phyloP scores from a whole-genome alignment of 1,284 basidiomycete genomes.

The Pterula multifida region DNA sequence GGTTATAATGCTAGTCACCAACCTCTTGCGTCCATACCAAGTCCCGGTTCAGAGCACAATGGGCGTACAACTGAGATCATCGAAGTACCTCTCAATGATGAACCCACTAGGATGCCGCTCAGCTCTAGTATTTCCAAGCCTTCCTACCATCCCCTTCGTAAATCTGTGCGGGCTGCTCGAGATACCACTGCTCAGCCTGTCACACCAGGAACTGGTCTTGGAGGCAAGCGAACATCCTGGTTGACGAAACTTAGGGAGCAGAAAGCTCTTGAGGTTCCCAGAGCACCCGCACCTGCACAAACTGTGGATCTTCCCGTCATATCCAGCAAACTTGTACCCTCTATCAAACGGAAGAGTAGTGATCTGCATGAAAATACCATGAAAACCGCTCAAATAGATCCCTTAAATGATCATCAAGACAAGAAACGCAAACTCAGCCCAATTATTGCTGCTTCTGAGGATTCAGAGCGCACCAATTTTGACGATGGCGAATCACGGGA shows the following conservation, averaged over 20 bases:
- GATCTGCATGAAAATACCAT: slow-evolving; percentile 28
- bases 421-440: slow-evolving; percentile 38
- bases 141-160: slow-evolving; percentile 56
- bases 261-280: slow-evolving; percentile 46
- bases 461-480: slow-evolving; percentile 1
- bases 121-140: slow-evolving; percentile 38
- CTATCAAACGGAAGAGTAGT: slow-evolving; percentile 55
- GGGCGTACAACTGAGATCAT: slow-evolving; percentile 7
- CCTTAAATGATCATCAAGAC: slow-evolving; percentile 28
- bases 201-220: slow-evolving; percentile 30
- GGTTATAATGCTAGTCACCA: too few species aligned
- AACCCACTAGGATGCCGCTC: slow-evolving; percentile 16
- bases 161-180: slow-evolving; percentile 41
- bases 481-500: slow-evolving; percentile 18
- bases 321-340: slow-evolving; percentile 8
- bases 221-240: slow-evolving; percentile 66
- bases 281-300: slow-evolving; percentile 27
- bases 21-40: too few species aligned
- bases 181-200: slow-evolving; percentile 31
- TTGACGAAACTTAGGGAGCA: slow-evolving; percentile 62
- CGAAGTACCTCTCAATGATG: slow-evolving; percentile 20
- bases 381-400: slow-evolving; percentile 10
- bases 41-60: neutral
- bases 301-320: slow-evolving; percentile 10
- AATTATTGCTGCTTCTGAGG: slow-evolving; percentile 17